Evolutionary conservation across 2,329 filamentous ascomycete species (phyloP).

Genomic region (Aspergillus pseudoterreus): DNA sequence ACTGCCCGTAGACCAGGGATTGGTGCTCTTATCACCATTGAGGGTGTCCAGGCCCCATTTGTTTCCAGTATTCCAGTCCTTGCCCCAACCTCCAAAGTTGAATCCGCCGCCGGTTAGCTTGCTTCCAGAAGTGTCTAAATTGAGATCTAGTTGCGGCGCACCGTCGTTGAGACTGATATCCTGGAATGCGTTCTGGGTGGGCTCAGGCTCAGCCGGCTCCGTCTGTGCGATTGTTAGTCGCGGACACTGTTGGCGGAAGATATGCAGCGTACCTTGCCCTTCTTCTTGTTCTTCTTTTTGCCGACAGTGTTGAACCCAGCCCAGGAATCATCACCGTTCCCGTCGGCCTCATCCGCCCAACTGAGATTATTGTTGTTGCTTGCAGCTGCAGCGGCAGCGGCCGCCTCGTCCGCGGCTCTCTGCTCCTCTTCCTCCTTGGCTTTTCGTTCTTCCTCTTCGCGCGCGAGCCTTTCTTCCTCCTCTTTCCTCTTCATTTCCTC

Average conservation of each 20-base stretch:
- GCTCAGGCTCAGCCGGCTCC: conserved; percentile 33
- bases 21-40: conserved; percentile 31
- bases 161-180: conserved; percentile 65
- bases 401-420: conserved; percentile 25
- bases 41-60: conserved; percentile 44
- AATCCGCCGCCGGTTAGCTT: conserved; percentile 36
- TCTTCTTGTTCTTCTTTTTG: conserved; percentile 57
- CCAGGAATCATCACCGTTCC: conserved; percentile 51
- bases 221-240: conserved; percentile 14
- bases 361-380: conserved; percentile 33
- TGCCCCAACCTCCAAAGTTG: conserved; percentile 58
- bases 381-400: conserved; percentile 23
- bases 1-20: conserved; percentile 38
- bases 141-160: conserved; percentile 56
- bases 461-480: conserved; percentile 22
- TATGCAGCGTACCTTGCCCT: conserved; percentile 48
- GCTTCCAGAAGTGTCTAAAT: conserved; percentile 47
- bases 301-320: conserved; percentile 45
- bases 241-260: not conserved
- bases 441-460: conserved; percentile 24
- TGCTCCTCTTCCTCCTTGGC: conserved; percentile 26
- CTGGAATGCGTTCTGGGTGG: conserved; percentile 55
- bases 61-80: conserved; percentile 55
- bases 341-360: conserved; percentile 44
- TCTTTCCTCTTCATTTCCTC: conserved; percentile 25